Evolutionary conservation across 164 flowering plant species (phyloP), one percentile per base, ranked within the genome.

Genomic region (Aristolochia fimbriata): DNA sequence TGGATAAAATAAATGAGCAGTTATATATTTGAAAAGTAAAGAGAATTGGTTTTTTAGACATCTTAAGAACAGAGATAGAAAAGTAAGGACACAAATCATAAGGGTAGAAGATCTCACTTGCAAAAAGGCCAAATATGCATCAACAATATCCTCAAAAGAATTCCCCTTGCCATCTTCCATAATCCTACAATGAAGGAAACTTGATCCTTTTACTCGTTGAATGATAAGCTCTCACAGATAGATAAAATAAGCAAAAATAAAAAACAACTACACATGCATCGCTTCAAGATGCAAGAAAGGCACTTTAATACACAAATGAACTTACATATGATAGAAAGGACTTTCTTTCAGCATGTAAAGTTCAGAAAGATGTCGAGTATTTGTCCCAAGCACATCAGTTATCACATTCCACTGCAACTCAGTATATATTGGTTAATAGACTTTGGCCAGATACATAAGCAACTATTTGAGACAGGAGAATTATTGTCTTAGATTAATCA

Each of bases 351-450:
- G 90, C 4, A 83, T 80, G 77, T 86, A 84, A 55, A 92, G 78
- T 76, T 93, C 98, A 72, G 86, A 87, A 14, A 89, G 78, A 79
- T 91, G 98, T 23, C 96, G 78, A 46, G 88, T 72, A 69, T 79
- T 84, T 63, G 96, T 66, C 58, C 98, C 98, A 61, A 93, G 78
- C 68, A 87, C 88, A 61, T 93, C 87, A 57, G 74, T 65, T 57
- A 93, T 75, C 76, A 83, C 63, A 25, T 24, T 63, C 96, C 91
- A 87, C 97, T 92, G 64, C 71, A 83, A 56, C 46, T 68, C 45
- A 41, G 72, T 61, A 21, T 71, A 58, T 49, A 20, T 68, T 41
- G 27, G 73, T 63, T 21, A 71, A 61, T 50, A 14, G 67, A 47
- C 8, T 37, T 37, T 37, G 11, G 9, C 11, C 43, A 7, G 43